Base-by-base conservation (phyloP, 495 filamentous ascomycete species). In the Tuber melanosporum region DNA sequence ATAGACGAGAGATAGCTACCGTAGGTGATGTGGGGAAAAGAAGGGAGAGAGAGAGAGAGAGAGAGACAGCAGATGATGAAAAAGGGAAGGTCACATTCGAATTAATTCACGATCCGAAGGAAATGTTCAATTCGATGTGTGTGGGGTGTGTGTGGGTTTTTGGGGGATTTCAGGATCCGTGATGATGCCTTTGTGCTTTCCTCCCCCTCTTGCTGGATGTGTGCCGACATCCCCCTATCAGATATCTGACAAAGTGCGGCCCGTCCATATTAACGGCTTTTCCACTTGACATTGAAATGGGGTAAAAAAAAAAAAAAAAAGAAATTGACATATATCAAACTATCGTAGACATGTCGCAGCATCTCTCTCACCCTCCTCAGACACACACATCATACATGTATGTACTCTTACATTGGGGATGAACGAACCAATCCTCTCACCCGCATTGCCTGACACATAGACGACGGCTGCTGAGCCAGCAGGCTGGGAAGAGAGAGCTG, bases 181-280 rank as follows among this genome's bases (percentile, higher is more conserved):
- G 32, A n/a, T 66, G 57, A 8, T n/a, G 57, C 57, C 57, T 66
- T 26, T 32, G n/a, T 32, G 9, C 57, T 9, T 14, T 32, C 0
- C 4, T 17, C 12, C 22, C 26, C 19, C 8, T 26, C 3, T 3
- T 41, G 39, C 49, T 57, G 10, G 12, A 12, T 14, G 26, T 14
- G 26, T 32, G 14, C 57, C 57, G 57, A 66, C 3, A 66, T 66
- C 57, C 57, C 57, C 57, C 57, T 66, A 66, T 66, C 57, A 66
- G 57, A 32, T 66, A 66, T 66, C 57, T 66, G 57, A 66, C 57
- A 66, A 66, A 66, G n/a, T 32, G n/a, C 57, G 57, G 57, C 57
- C 57, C 57, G 57, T 32, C 57, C 57, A 32, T 32, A 66, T 66
- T 32, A 32, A 66, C 57, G 57, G 57, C 4, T 26, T 66, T 66